Conservation (phyloP, 2,329 filamentous ascomycete species). For the Aspergillus quadrilineatus region DNA sequence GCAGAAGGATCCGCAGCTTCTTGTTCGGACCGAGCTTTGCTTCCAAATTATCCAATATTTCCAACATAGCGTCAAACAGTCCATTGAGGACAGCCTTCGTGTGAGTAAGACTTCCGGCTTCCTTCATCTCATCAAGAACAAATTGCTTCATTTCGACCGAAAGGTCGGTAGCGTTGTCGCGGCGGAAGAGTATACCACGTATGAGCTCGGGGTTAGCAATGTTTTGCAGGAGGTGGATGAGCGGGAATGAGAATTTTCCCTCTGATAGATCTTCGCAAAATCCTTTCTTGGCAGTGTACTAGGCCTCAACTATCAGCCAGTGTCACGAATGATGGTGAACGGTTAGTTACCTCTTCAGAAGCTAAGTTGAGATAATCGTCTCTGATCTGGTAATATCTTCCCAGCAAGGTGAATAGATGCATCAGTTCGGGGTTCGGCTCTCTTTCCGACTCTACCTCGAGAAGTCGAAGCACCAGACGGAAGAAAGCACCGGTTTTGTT, state of each 20-base stretch:
- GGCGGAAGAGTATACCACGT: neutral
- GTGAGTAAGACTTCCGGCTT: neutral
- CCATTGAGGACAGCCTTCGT: neutral
- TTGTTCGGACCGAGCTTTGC: neutral
- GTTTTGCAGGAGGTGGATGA: constrained; percentile 13
- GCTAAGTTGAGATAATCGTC: constrained; percentile 32
- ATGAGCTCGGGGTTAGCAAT: neutral
- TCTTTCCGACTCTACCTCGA: constrained; percentile 5
- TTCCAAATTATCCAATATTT: neutral
- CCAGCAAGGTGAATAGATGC: constrained; percentile 20
- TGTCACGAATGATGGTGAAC: neutral
- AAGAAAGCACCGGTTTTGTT: constrained; percentile 28
- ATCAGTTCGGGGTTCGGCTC: neutral
- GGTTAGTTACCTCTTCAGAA: constrained; percentile 16
- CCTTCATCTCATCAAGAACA: constrained; percentile 5
- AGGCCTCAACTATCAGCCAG: neutral
- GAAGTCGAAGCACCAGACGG: constrained; percentile 18
- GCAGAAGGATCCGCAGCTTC: neutral
- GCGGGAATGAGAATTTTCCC: constrained; percentile 43
- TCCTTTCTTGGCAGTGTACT: constrained; percentile 42
- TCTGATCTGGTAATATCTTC: constrained; percentile 29
- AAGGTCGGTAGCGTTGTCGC: neutral
- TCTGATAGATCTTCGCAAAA: constrained; percentile 46
- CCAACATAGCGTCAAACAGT: neutral
- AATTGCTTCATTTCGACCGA: constrained; percentile 1